Percentiles rank a stretch among this genome's conserved stretches.
These are phyloP conservation scores for Pulveroboletus sp. DNA, from an alignment of 768 basidiomycete species.

Conservation along the genomic window DNA sequence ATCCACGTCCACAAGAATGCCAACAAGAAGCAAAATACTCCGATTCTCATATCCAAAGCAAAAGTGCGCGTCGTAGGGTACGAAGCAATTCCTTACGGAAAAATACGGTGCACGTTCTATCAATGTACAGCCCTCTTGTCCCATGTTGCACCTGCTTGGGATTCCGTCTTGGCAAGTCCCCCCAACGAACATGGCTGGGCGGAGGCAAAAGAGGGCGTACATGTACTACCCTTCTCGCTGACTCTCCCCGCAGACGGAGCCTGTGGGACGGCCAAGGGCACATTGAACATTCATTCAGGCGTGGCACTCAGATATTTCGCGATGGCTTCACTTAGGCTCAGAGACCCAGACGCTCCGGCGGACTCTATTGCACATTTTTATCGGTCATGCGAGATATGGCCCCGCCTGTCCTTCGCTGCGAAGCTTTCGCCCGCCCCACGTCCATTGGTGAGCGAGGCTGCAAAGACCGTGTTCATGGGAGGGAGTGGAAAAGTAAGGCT, in stretches of 20 bases:
- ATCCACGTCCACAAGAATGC: constrained; percentile 54
- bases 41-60: constrained; percentile 63
- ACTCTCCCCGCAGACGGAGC: constrained; percentile 52
- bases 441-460: constrained; percentile 53
- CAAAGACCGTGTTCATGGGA: constrained; percentile 55
- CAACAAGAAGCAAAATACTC: constrained; percentile 45
- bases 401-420: constrained; percentile 56
- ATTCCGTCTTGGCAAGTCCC: constrained; percentile 39
- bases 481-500: constrained; percentile 62
- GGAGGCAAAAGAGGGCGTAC: constrained; percentile 58
- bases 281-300: constrained; percentile 50
- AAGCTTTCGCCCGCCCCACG: constrained; percentile 57
- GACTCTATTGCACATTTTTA: constrained; percentile 88
- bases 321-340: constrained; percentile 75
- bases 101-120: constrained; percentile 75
- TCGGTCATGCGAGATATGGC: constrained; percentile 75
- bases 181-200: constrained; percentile 60
- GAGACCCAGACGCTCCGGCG: constrained; percentile 52
- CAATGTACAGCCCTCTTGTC: constrained; percentile 60
- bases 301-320: constrained; percentile 71
- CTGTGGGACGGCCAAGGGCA: constrained; percentile 56
- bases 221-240: constrained; percentile 70
- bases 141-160: constrained; percentile 42
- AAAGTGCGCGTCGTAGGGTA: constrained; percentile 84
- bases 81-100: constrained; percentile 58